Evolutionary conservation across 106 monocot genomes (phyloP), one percentile per base, ranked within the genome.

Genomic region (Dendrobium huoshanense): DNA sequence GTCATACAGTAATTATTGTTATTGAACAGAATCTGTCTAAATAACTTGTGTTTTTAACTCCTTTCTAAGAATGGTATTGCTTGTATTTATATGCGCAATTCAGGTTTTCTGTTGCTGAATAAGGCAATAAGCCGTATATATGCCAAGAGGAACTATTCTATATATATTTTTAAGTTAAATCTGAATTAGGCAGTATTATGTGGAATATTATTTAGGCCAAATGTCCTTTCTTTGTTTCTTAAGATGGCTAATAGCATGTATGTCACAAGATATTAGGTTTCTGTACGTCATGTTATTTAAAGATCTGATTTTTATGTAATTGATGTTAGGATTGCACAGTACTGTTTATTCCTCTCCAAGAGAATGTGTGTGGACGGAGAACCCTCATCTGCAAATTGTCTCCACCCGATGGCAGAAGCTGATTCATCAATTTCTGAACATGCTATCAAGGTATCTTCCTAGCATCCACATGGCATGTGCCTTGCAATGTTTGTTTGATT

Each of bases 351-450:
- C 20, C n/a, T 43, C 5, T 19, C 31, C 74, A 75, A 75, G 43
- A 15, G 43, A 75, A 75, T 75, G 74, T 75, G 42, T 44, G 74
- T 20, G 43, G 44, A 75, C 74, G 74, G 74, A 43, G n/a, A 75
- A 75, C 9, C 43, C 43, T 44, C 74, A 7, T 44, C 74, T 75
- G 18, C n/a, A 44, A 44, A 75, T 44, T 75, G 74, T 75, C 74
- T 51, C 51, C 15, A 75, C 43, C 42, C 20, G 41, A 75, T 75
- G 42, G n/a, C 4, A 7, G 74, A 75, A 20, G 74, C 43, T 18
- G 74, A 75, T 75, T 75, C 74, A 43, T 19, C 51, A 51, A 51
- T 51, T 51, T 51, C 51, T 51, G 51, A 51, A 51, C 51, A 13
- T 51, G 51, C 74, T 75, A 44, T 75, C 7, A 75, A 75, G 74